Base-by-base conservation (phyloP, 202 grass and related monocot genomes). In the Carex arenaria region DNA sequence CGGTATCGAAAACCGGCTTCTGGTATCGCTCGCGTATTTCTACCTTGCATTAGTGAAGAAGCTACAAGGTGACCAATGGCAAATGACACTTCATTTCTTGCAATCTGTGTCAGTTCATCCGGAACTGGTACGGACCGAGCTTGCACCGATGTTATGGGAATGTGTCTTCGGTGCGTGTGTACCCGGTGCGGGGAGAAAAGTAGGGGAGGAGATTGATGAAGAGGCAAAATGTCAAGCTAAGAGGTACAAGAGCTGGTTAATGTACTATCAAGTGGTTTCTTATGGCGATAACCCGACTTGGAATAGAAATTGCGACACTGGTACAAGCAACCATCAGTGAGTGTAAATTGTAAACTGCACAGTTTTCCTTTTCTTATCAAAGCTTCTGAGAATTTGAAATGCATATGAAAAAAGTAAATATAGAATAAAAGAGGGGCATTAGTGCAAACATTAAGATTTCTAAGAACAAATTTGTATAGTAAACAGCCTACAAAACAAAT, bases 241-340 rank as follows among this genome's bases (percentile, higher is more conserved):
- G 83, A 53, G 89, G 36, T 98, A 93, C 86, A 98, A 95, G 85
- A 88, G 93, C 85, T 98, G 95, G 93, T 83, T 98, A 72, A 98
- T 98, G 88, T 98, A 98, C 83, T 98, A 93, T 79, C 89, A 90
- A 90, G 95, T 98, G 14, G 89, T 94, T 13, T 89, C 87, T 10
- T 89, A 86, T 7, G 88, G 88, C 6, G 84, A 89, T 19, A 62
- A 51, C 30, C 61, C 87, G 5, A 83, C 87, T 38, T 83, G 78
- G 78, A 85, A 28, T 62, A 70, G 65, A 47, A 67, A 82, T 49
- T 86, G 72, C 64, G 13, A 59, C 14, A 51, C 15, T 3, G 80
- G 43, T 45, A 47, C 84, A 19, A 59, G 73, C 14, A 72, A 83
- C 36, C 42, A 74, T 74, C 60, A 80, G 88, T 89, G 51, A 89